phyloP scores from a whole-genome alignment of 768 basidiomycete species.

The Lactarius quietus region DNA sequence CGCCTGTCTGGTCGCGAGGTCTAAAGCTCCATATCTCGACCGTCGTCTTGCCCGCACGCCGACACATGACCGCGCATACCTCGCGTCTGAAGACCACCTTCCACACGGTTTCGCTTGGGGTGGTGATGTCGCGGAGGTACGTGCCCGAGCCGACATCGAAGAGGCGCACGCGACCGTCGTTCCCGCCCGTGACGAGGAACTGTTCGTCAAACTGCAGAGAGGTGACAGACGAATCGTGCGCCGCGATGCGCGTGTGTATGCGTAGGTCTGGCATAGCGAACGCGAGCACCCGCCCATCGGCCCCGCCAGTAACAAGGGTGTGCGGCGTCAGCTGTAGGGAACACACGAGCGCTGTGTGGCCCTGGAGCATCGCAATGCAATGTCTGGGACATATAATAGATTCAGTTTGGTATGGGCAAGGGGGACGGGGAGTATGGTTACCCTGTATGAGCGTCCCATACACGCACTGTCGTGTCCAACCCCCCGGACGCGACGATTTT shows the following conservation, averaged over 20 bases:
- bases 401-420: neutral
- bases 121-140: constrained; percentile 72
- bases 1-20: constrained; percentile 36
- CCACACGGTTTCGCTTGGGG: constrained; percentile 82
- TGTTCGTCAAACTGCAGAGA: constrained; percentile 81
- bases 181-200: constrained; percentile 81
- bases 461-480: constrained; percentile 97
- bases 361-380: constrained; percentile 25
- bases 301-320: constrained; percentile 85
- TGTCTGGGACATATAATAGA: constrained; percentile 4
- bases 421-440: constrained; percentile 36
- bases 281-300: constrained; percentile 81
- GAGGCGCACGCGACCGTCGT: constrained; percentile 77
- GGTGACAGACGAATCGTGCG: constrained; percentile 86
- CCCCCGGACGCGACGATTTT: constrained; percentile 92
- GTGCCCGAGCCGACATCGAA: constrained; percentile 64
- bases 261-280: constrained; percentile 36
- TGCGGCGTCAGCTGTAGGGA: constrained; percentile 42
- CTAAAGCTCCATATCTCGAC: constrained; percentile 84
- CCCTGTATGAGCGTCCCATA: constrained; percentile 87
- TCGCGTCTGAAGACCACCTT: constrained; percentile 72
- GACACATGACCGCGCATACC: constrained; percentile 77
- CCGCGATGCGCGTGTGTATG: constrained; percentile 64
- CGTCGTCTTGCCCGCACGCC: constrained; percentile 74
- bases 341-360: constrained; percentile 27